A percentile compares a stretch with the other conserved stretches of the same genome.
These are phyloP conservation scores for Echinochloa phyllopogon DNA, from an alignment of 176 grass and related monocot genomes.

Conservation along the genomic window DNA sequence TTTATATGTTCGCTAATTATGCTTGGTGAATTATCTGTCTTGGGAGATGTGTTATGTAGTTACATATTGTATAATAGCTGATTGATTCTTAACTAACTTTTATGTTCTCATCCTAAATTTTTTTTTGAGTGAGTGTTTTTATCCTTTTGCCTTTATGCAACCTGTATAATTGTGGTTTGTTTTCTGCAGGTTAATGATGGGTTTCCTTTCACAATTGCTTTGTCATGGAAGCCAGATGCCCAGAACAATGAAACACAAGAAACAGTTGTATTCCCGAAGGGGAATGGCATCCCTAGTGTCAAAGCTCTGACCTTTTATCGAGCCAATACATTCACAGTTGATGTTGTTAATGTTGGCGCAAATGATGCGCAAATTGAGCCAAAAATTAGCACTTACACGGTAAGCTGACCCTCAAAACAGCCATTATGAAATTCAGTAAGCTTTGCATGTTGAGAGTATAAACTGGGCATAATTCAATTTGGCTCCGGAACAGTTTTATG, in stretches of 20 bases:
- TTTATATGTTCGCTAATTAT: background rate
- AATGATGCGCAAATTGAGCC: slow-evolving; percentile 32
- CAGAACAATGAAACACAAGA: slow-evolving; percentile 51
- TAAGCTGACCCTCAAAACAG: slow-evolving; percentile 31
- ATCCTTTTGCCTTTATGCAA: background rate
- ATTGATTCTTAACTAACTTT: too few species aligned
- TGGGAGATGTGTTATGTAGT: too few species aligned
- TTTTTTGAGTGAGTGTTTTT: background rate
- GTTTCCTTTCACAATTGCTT: slow-evolving; percentile 77
- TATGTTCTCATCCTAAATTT: background rate
- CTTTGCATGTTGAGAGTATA: background rate
- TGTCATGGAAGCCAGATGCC: slow-evolving; percentile 74
- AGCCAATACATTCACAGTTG: slow-evolving; percentile 68
- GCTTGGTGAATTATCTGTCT: background rate
- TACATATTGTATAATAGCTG: too few species aligned
- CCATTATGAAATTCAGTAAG: background rate
- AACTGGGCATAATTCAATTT: background rate
- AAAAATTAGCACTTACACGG: slow-evolving; percentile 78
- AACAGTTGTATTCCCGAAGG: slow-evolving; percentile 72
- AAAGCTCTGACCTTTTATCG: slow-evolving; percentile 70
- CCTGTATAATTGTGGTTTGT: background rate
- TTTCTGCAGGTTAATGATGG: slow-evolving; percentile 74
- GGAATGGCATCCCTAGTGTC: slow-evolving; percentile 63
- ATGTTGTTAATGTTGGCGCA: slow-evolving; percentile 55
- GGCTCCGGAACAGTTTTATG: background rate